Conservation (phyloP, 306 rosid species). For the Vigna reflexopilosa region DNA sequence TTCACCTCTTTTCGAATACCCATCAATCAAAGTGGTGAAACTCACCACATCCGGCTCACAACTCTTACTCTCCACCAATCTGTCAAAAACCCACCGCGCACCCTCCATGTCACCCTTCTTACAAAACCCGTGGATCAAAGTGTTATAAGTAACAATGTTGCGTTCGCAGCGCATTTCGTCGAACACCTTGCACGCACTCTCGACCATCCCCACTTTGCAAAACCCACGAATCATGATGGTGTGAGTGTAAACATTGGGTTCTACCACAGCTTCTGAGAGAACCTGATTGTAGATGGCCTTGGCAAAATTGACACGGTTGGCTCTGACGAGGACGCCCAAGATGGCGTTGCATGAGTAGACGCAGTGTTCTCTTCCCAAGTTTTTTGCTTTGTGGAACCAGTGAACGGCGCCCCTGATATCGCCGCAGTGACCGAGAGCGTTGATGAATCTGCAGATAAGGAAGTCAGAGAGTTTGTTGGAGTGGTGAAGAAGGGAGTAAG, state of each 20-base stretch:
- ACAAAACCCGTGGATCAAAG: conserved; percentile 54
- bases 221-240: conserved; percentile 58
- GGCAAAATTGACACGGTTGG: conserved; percentile 52
- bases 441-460: conserved; percentile 50
- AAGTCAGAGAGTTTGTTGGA: conserved; percentile 47
- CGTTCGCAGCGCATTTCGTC: conserved; percentile 64
- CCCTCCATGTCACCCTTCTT: conserved; percentile 53
- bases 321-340: conserved; percentile 58
- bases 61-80: conserved; percentile 40
- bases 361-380: conserved; percentile 43
- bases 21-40: conserved; percentile 61
- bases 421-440: conserved; percentile 51
- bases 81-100: conserved; percentile 47
- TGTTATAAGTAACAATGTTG: conserved; percentile 55
- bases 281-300: conserved; percentile 54
- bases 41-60: conserved; percentile 58
- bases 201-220: conserved; percentile 54
- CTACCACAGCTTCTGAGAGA: conserved; percentile 42
- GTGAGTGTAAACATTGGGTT: conserved; percentile 54
- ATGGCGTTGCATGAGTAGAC: conserved; percentile 53
- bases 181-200: conserved; percentile 58
- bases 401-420: conserved; percentile 58
- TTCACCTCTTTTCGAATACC: conserved; percentile 59
- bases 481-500: conserved; percentile 49
- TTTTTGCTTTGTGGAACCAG: conserved; percentile 59